These are phyloP conservation scores for Podospora bellae-mahoneyi DNA, from an alignment of 495 filamentous ascomycete species.

Conservation along the genomic window DNA sequence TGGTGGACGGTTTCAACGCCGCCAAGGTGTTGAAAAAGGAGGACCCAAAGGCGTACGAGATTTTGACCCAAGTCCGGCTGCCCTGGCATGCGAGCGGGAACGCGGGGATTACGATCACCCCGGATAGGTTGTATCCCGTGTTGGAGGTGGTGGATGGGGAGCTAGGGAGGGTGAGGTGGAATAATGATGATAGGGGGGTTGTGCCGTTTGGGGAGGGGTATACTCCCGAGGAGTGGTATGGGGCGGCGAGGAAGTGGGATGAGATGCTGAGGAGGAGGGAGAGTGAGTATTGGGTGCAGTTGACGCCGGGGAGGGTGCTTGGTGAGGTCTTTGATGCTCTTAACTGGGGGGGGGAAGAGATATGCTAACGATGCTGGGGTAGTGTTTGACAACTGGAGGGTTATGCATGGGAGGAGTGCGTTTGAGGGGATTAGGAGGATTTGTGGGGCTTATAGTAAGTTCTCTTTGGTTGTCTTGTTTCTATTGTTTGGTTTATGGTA, in stretches of 20 bases:
- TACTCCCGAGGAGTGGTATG: conserved; percentile 63
- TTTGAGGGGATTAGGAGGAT: conserved; percentile 84
- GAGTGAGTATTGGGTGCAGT: conserved; percentile 68
- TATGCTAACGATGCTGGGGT: conserved; percentile 10
- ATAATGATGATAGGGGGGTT: conserved; percentile 78
- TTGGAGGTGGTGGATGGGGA: conserved; percentile 52
- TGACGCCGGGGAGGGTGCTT: conserved; percentile 72
- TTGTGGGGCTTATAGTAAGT: conserved; percentile 81
- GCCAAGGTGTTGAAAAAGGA: conserved; percentile 53
- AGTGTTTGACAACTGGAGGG: conserved; percentile 96
- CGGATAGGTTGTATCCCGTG: conserved; percentile 63
- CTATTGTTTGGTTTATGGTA: conserved; percentile 1
- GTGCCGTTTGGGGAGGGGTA: conserved; percentile 39
- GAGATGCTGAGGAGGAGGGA: conserved; percentile 52
- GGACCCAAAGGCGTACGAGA: conserved; percentile 47
- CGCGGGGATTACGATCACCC: conserved; percentile 71
- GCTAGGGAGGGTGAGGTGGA: conserved; percentile 72
- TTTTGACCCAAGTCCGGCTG: conserved; percentile 52
- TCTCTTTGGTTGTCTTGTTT: neutral
- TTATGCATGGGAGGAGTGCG: conserved; percentile 75
- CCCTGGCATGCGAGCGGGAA: conserved; percentile 83
- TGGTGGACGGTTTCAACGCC: conserved; percentile 80
- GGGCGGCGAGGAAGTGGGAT: conserved; percentile 65
- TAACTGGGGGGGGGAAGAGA: neutral
- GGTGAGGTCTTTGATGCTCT: conserved; percentile 47